Conservation (phyloP, 2,329 filamentous ascomycete species). For the Alternaria ventricosa region DNA sequence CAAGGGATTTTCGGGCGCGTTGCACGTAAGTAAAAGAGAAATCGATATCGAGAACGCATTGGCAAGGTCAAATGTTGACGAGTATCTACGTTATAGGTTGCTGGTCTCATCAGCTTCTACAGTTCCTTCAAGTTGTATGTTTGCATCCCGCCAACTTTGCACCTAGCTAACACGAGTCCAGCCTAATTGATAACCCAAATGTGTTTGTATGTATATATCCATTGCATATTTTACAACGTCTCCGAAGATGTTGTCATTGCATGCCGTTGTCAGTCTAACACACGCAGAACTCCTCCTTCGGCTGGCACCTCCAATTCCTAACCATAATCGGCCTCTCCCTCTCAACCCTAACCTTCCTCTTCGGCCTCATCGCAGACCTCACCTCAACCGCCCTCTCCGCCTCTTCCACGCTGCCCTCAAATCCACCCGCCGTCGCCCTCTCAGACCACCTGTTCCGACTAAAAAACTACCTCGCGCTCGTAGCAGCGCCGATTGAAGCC, state of each 20-base stretch:
- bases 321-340: slow-evolving; percentile 74
- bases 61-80: background rate
- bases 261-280: too few relatives aligned
- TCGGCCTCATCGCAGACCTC: slow-evolving; percentile 70
- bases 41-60: too few relatives aligned
- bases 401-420: background rate
- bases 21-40: slow-evolving; percentile 60
- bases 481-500: slow-evolving; percentile 72
- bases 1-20: slow-evolving; percentile 64
- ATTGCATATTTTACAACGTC: too few relatives aligned
- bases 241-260: too few relatives aligned
- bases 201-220: slow-evolving; percentile 24
- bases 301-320: slow-evolving; percentile 74
- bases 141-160: background rate
- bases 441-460: slow-evolving; percentile 64
- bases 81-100: slow-evolving; percentile 25
- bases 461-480: slow-evolving; percentile 72
- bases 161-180: slow-evolving; percentile 16
- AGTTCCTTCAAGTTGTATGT: slow-evolving; percentile 52
- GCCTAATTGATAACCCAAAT: slow-evolving; percentile 40
- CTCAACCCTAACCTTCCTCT: slow-evolving; percentile 65
- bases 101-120: slow-evolving; percentile 54
- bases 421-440: background rate
- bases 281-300: slow-evolving; percentile 66
- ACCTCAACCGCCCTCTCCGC: slow-evolving; percentile 33